Evolutionary conservation across 257 asterid genomes (phyloP), one percentile per base, ranked within the genome.

Genomic region (Salvia hispanica): DNA sequence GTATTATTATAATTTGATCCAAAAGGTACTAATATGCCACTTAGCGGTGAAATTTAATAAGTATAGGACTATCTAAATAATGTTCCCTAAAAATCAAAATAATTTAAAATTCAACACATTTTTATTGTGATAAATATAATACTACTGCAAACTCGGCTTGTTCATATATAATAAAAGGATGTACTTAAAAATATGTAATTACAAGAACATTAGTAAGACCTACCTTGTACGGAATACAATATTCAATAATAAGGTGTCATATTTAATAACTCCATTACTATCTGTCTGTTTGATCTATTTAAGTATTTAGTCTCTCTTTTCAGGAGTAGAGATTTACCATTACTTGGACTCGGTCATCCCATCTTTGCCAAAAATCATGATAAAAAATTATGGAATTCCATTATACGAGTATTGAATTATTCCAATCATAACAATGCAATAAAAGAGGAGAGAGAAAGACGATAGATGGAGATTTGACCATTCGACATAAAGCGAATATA

Each of bases 341-440:
- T 31, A 16, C 36, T 25, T 25, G 51, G 70, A 67, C 44, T 44
- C 11, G 15, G 70, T 62, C 78, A 3, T 21, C 25, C 1, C 25
- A 21, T 43, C 66, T 13, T 48, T 21, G 25, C 4, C 13, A 51
- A 25, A 18, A 63, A 54, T 39, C 64, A 72, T 48, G 47, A 28
- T 71, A 31, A 54, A 62, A 40, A 57, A 31, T 33, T 13, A 60
- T 68, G 48, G 66, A 67, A 61, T 44, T 53, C 3, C 25, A 21
- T 21, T 42, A 56, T 28, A 37, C 54, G n/a, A n/a, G n/a, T 4
- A 44, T 7, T 57, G 39, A 47, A 71, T 40, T 51, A 53, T 51
- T 61, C 69, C 56, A 50, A 42, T n/a, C 46, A 61, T 61, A 40
- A 14, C 36, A 16, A 25, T 6, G 34, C 34, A 52, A 52, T 4